A percentile compares a stretch with the other conserved stretches of the same genome.
Evolutionary conservation across 2,329 filamentous ascomycete species (phyloP).

Genomic region (Penicillium sp.): DNA sequence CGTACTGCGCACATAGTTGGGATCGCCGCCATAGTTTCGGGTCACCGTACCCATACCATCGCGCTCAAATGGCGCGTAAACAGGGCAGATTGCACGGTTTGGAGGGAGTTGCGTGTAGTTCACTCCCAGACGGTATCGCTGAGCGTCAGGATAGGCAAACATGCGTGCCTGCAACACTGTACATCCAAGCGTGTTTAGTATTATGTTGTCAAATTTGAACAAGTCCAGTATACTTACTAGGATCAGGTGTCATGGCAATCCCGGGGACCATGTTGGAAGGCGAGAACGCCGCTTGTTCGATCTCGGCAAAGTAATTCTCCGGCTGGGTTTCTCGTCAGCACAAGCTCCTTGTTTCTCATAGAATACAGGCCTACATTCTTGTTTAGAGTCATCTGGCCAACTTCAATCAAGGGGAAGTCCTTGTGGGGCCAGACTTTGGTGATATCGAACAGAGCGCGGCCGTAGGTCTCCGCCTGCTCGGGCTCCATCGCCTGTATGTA

Average conservation of each 20-base stretch:
- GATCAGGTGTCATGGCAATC: conserved; percentile 60
- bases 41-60: conserved; percentile 38
- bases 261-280: conserved; percentile 64
- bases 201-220: background rate
- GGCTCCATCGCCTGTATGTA: conserved; percentile 57
- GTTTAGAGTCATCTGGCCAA: conserved; percentile 55
- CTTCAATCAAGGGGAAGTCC: conserved; percentile 48
- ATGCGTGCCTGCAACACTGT: conserved; percentile 58
- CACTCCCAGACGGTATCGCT: conserved; percentile 40
- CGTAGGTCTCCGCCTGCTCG: conserved; percentile 49
- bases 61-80: conserved; percentile 54
- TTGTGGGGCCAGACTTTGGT: conserved; percentile 56
- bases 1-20: conserved; percentile 50
- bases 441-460: conserved; percentile 55
- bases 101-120: conserved; percentile 44
- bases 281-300: conserved; percentile 66
- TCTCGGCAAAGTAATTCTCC: conserved; percentile 63
- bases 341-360: no score
- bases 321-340: conserved; percentile 23
- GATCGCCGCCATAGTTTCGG: conserved; percentile 59
- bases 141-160: conserved; percentile 60
- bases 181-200: conserved; percentile 16
- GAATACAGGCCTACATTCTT: no score
- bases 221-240: conserved; percentile 36
- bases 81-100: conserved; percentile 35